phyloP scores from a whole-genome alignment of 1,139 yeast species.

The Candida frijolesensis region DNA sequence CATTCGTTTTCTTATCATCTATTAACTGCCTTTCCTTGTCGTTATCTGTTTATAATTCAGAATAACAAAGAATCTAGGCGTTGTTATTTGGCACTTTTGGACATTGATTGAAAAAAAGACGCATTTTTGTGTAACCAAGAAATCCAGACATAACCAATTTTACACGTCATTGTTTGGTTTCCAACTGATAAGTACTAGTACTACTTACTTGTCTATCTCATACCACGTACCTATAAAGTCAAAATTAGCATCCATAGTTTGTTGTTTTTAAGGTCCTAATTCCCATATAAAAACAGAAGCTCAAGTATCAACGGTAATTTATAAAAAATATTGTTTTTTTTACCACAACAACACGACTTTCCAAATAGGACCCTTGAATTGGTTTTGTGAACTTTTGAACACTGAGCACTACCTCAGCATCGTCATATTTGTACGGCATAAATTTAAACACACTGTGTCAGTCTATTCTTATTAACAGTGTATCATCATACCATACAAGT shows the following conservation, averaged over 20 bases:
- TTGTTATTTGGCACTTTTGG: background rate
- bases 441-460: background rate
- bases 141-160: background rate
- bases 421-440: background rate
- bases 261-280: too few species aligned
- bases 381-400: background rate
- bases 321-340: background rate
- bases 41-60: too few species aligned
- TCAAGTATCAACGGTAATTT: background rate
- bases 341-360: background rate
- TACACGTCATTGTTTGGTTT: background rate
- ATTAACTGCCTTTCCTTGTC: too few species aligned
- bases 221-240: too few species aligned
- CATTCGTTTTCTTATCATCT: background rate
- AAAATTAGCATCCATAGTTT: too few species aligned
- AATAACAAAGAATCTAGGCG: background rate
- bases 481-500: too few species aligned
- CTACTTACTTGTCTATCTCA: too few species aligned
- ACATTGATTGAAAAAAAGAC: background rate
- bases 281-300: background rate
- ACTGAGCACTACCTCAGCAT: background rate
- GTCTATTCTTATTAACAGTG: too few species aligned
- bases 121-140: constrained; percentile 1
- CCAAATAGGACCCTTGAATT: constrained; percentile 2
- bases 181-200: too few species aligned